Conservation (phyloP, 176 grass and related monocot species). For the Cenchrus purpureus region DNA sequence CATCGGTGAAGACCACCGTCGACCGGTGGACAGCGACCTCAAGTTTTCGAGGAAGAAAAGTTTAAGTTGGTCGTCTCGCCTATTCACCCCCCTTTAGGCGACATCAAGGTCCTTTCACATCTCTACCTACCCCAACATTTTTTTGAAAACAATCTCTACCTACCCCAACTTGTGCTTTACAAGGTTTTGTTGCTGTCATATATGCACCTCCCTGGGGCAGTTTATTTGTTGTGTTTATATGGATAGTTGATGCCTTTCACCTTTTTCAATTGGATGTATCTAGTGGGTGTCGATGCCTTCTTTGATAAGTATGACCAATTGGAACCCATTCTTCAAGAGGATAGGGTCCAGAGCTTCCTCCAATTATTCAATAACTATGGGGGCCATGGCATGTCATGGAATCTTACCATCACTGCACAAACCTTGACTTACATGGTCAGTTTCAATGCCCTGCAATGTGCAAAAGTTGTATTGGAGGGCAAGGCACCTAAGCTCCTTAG, state of each 20-base stretch:
- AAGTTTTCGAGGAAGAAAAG: no score
- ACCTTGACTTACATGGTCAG: neutral
- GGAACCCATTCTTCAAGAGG: neutral
- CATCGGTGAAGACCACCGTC: no score
- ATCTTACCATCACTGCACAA: neutral
- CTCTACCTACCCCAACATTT: neutral
- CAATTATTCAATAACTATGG: neutral
- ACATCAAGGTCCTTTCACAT: neutral
- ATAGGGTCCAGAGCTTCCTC: neutral
- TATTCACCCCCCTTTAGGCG: no score
- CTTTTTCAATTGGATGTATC: neutral
- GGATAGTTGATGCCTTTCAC: neutral
- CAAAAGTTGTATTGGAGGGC: constrained; percentile 20
- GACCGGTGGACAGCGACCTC: no score
- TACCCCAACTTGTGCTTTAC: neutral
- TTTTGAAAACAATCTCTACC: no score
- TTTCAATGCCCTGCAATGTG: constrained; percentile 1
- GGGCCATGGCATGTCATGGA: neutral
- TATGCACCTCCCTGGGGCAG: neutral
- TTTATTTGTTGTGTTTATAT: neutral
- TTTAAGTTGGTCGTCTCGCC: no score
- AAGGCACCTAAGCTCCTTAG: neutral
- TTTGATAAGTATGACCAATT: neutral
- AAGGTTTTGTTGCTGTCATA: neutral
- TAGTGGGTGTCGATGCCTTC: neutral